Base-by-base conservation (phyloP, 768 basidiomycete species). In the Inosperma sp. region DNA sequence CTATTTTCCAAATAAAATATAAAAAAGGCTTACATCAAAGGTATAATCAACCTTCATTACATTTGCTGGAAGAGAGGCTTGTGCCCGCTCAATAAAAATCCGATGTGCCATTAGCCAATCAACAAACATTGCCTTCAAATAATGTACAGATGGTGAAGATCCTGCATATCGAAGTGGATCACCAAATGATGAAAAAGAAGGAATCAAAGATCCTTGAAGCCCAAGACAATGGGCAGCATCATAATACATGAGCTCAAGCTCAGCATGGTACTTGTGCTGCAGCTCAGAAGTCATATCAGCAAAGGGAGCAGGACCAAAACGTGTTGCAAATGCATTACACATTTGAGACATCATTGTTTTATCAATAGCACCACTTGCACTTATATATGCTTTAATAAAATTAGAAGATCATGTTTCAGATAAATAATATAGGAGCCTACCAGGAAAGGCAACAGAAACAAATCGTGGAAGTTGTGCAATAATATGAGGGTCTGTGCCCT, bases 401-500 rank as follows among this genome's bases (percentile, higher is more conserved):
- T 39, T 39, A 40, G 39, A 40, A 23, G 22, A 4, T 40, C 21
- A 23, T 21, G 22, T 13, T 23, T n/a, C 26, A 3, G 26, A 40
- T 40, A 23, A 25, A 40, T n/a, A n/a, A n/a, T 42, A 8, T 4
- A 27, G 7, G 35, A 25, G 12, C 45, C 7, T n/a, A 47, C 45
- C 45, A 29, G 45, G 45, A 47, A 47, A 47, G 31, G 45, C 45
- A 35, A 7, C 33, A 2, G 33, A 34, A 47, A 47, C 45, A 17
- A 47, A 47, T 1, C 33, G 22, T 14, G 45, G 33, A 9, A 47
- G 45, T 34, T 47, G 45, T 8, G 22, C 41, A 22, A 42, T n/a
- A 17, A 42, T 42, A 42, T 42, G 41, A 13, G 25, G 41, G 4
- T 42, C 41, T 23, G 41, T 42, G 13, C 41, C 41, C 19, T 42